phyloP scores from a whole-genome alignment of 2,329 filamentous ascomycete species.

The Alternaria hordeiaustralica region DNA sequence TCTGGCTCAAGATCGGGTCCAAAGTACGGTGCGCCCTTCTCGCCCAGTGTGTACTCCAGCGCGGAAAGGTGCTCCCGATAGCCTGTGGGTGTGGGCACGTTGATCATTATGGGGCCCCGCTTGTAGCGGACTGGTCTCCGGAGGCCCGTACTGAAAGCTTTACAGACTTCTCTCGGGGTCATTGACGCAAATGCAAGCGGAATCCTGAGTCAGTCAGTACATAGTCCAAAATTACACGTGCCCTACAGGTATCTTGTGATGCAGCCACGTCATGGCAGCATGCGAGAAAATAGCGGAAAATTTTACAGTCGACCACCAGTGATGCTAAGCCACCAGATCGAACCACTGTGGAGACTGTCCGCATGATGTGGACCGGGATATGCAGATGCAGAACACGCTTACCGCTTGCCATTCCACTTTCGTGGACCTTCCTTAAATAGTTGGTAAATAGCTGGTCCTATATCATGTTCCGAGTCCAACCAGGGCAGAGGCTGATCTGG shows the following conservation, averaged over 20 bases:
- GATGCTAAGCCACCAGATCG: constrained; percentile 25
- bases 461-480: constrained; percentile 95
- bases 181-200: constrained; percentile 90
- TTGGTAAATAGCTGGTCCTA: constrained; percentile 89
- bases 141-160: constrained; percentile 78
- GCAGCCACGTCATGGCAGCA: constrained; percentile 14
- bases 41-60: constrained; percentile 65
- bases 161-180: constrained; percentile 81
- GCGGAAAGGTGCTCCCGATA: constrained; percentile 86
- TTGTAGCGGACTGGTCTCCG: constrained; percentile 80
- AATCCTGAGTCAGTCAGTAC: constrained; percentile 63
- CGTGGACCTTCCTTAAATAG: constrained; percentile 91
- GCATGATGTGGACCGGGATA: constrained; percentile 26
- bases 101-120: constrained; percentile 79
- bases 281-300: constrained; percentile 14
- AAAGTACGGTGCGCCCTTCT: constrained; percentile 67
- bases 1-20: constrained; percentile 63
- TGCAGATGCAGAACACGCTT: constrained; percentile 44
- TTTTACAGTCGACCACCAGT: constrained; percentile 13
- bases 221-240: constrained; percentile 24
- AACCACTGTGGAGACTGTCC: constrained; percentile 30
- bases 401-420: constrained; percentile 81
- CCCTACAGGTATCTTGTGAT: constrained; percentile 9
- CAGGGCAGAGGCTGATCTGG: constrained; percentile 88
- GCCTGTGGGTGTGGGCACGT: constrained; percentile 83